A percentile compares a stretch with the other conserved stretches of the same genome.
phyloP scores from a whole-genome alignment of 164 flowering plant species.

The Tetracentron sinense region DNA sequence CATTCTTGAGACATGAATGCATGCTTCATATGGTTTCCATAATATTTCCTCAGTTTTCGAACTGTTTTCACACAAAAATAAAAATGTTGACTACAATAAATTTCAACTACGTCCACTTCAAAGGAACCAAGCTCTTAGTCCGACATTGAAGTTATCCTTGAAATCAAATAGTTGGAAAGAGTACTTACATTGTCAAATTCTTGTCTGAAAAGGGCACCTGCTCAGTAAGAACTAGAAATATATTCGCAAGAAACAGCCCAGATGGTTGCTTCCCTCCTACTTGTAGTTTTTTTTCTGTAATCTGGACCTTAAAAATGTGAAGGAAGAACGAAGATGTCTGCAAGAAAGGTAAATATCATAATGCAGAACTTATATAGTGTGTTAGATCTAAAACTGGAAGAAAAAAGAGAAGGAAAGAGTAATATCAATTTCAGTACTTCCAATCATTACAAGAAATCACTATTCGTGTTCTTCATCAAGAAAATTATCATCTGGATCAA shows the following conservation, averaged over 20 bases:
- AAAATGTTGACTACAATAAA: no score
- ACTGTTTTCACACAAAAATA: no score
- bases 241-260: constrained; percentile 58
- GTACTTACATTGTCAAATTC: constrained; percentile 59
- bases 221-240: constrained; percentile 69
- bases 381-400: background rate
- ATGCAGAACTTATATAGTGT: no score
- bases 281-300: constrained; percentile 62
- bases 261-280: constrained; percentile 86
- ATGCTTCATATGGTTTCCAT: no score
- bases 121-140: no score
- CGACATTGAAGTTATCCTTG: background rate
- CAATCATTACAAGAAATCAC: background rate
- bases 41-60: no score
- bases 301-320: constrained; percentile 78
- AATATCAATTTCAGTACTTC: background rate
- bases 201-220: constrained; percentile 70
- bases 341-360: no score
- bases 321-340: constrained; percentile 90
- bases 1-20: no score
- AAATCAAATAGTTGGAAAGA: background rate
- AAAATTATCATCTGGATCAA: background rate
- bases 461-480: background rate
- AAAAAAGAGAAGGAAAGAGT: background rate
- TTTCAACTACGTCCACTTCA: no score